Conservation (phyloP, 2,329 filamentous ascomycete genomes). For the Coccinonectria pachysandricola region DNA sequence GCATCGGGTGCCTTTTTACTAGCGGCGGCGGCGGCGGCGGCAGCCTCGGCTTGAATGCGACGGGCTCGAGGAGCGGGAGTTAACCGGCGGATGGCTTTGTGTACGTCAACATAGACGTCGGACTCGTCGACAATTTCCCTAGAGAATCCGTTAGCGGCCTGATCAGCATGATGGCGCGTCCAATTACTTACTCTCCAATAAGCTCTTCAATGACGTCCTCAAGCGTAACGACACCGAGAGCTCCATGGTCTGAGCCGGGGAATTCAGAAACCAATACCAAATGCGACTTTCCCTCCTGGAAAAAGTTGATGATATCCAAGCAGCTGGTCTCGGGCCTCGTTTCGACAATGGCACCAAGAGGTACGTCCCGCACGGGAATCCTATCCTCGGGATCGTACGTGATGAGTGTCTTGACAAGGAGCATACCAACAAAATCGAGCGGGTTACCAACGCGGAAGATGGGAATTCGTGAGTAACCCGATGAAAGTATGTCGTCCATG, state of each 20-base stretch:
- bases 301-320: constrained; percentile 97
- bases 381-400: constrained; percentile 95
- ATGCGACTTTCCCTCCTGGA: constrained; percentile 97
- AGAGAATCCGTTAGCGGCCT: constrained; percentile 10
- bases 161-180: too few species aligned
- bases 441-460: constrained; percentile 80
- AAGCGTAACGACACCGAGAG: constrained; percentile 85
- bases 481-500: constrained; percentile 87
- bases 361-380: constrained; percentile 79
- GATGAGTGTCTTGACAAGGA: constrained; percentile 96
- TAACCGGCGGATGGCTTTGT: constrained; percentile 90
- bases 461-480: constrained; percentile 91
- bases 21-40: constrained; percentile 20
- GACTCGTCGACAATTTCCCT: constrained; percentile 99
- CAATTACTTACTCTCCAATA: constrained; percentile 92
- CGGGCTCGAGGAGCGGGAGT: constrained; percentile 73
- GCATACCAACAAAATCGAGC: constrained; percentile 91
- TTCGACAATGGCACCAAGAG: constrained; percentile 86
- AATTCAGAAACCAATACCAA: constrained; percentile 92
- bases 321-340: constrained; percentile 93
- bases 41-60: constrained; percentile 30
- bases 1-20: constrained; percentile 22
- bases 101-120: constrained; percentile 95
- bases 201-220: constrained; percentile 98
- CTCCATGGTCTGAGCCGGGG: constrained; percentile 84